Evolutionary conservation across 2,329 filamentous ascomycete species (phyloP), one percentile per base, ranked within the genome.

Genomic region (Penicillium italicum): DNA sequence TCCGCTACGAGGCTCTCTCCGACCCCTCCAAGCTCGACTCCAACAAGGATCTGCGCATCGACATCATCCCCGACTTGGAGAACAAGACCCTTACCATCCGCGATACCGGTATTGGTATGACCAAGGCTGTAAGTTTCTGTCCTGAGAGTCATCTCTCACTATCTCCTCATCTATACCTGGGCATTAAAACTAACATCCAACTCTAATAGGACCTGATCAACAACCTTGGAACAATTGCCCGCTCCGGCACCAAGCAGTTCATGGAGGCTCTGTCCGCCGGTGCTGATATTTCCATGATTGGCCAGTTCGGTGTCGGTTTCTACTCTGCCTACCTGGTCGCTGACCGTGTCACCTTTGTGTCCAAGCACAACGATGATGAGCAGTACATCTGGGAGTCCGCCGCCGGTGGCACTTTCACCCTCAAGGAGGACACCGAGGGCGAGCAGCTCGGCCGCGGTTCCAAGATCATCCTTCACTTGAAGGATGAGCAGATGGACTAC

Each of bases 251-350:
- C 79, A 99, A 99, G 88, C 94, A 97, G 83, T 99, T 99, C 82
- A 99, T 99, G 94, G 94, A 99, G 85, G 94, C 94, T 63, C 86
- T 99, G 69, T 93, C 91, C 69, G 94, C 94, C 66, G 94, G 94
- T 83, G 94, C 94, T 76, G 94, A 99, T 80, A 94, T 99, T 69
- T 97, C 94, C 81, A 97, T 99, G 94, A 99, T 99, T 77, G 94
- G 94, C 75, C 94, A 99, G 83, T 99, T 99, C 79, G 94, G 94
- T 95, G 94, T 99, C 72, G 94, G 94, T 89, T 99, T 99, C 90
- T 99, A 99, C 88, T 97, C 94, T 61, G 94, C 94, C 74, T 99
- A 99, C 86, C 91, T 99, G 58, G 94, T 99, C 69, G 94, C 94
- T 77, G 94, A 99, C 85, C 87, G 86, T 71, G 94, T 99, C 70